Conservation (phyloP, 2,329 filamentous ascomycete genomes). For the Septoria linicola region DNA sequence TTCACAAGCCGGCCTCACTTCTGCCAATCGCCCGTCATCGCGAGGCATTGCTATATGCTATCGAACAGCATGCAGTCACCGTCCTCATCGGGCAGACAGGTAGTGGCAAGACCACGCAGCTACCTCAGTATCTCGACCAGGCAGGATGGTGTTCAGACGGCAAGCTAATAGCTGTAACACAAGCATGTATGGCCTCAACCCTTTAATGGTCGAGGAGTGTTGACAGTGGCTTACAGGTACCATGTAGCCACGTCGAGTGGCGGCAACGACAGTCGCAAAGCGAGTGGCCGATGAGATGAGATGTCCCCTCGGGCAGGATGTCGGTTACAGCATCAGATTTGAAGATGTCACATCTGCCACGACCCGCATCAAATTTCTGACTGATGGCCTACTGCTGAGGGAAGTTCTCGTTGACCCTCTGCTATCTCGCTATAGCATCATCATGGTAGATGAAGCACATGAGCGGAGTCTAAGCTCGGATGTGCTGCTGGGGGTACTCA, state of each 20-base stretch:
- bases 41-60: conserved; percentile 75
- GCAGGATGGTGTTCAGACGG: conserved; percentile 86
- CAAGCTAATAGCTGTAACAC: conserved; percentile 82
- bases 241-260: conserved; percentile 76
- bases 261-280: conserved; percentile 83
- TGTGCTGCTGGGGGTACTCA: conserved; percentile 81
- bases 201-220: conserved; percentile 15
- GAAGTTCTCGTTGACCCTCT: conserved; percentile 93
- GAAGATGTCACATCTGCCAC: conserved; percentile 85
- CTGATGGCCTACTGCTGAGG: conserved; percentile 84
- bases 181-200: conserved; percentile 59
- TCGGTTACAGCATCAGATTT: conserved; percentile 85
- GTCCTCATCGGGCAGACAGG: conserved; percentile 93
- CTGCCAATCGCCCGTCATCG: conserved; percentile 85
- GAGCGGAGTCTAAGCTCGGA: conserved; percentile 92
- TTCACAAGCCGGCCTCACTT: conserved; percentile 80
- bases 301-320: conserved; percentile 80
- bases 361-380: conserved; percentile 92
- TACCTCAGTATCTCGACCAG: conserved; percentile 85
- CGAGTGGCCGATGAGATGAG: conserved; percentile 87
- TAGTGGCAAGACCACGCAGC: conserved; percentile 92
- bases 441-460: conserved; percentile 98
- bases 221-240: conserved; percentile 37
- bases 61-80: conserved; percentile 80
- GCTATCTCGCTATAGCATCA: conserved; percentile 84